phyloP scores from a whole-genome alignment of 163 green algal genomes.

The Picocystis sp. region DNA sequence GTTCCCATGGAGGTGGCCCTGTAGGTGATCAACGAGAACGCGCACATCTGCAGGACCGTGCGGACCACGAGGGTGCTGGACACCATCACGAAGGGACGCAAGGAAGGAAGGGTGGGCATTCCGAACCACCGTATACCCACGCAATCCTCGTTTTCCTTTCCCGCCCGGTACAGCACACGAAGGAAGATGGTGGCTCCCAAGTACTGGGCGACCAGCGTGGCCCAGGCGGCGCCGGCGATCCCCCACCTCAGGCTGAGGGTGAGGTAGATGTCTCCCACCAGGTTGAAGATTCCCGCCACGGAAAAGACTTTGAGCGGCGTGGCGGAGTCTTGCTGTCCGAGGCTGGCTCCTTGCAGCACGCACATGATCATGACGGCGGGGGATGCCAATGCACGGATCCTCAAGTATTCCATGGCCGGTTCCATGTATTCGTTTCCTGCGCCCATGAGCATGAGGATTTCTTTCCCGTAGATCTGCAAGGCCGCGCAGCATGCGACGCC shows the following conservation, averaged over 20 bases:
- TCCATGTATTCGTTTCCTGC: conserved; percentile 16
- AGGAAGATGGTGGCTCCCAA: conserved; percentile 26
- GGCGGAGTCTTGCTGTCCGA: conserved; percentile 40
- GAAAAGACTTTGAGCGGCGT: conserved; percentile 38
- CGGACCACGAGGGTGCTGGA: conserved; percentile 19
- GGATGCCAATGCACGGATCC: conserved; percentile 22
- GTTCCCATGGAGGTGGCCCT: conserved; percentile 29
- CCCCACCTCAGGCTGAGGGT: conserved; percentile 21
- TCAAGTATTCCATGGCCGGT: conserved; percentile 22
- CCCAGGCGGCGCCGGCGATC: conserved; percentile 33
- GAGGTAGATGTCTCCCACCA: conserved; percentile 28
- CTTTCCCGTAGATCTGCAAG: conserved; percentile 12
- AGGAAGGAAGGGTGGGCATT: conserved; percentile 9
- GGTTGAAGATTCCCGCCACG: conserved; percentile 27
- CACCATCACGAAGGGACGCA: conserved; percentile 23
- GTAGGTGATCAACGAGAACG: conserved; percentile 31
- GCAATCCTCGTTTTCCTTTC: not conserved
- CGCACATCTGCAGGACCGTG: conserved; percentile 15
- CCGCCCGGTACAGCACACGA: conserved; percentile 12
- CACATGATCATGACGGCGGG: conserved; percentile 29
- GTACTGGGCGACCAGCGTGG: conserved; percentile 34
- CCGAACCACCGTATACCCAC: conserved; percentile 20
- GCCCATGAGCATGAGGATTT: conserved; percentile 23
- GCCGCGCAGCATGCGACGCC: not conserved
- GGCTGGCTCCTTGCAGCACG: conserved; percentile 33